Conservation (phyloP, 1,284 basidiomycete genomes). For the Exobasidium cylindrosporum region DNA sequence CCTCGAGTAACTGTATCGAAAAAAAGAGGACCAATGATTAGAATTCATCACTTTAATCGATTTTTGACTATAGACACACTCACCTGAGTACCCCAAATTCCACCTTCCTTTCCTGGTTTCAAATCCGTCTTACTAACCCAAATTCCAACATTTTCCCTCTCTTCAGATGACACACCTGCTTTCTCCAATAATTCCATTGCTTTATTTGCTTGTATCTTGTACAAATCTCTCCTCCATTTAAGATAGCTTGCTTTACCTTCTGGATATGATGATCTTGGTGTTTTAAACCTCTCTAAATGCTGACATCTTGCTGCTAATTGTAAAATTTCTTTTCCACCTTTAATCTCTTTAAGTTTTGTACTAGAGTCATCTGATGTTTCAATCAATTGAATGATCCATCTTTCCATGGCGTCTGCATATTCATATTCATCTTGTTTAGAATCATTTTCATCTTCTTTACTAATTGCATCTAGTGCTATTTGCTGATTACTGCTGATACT, state of each 20-base stretch:
- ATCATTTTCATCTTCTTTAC: not conserved
- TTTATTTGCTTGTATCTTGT: slow-evolving; percentile 41
- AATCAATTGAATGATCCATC: slow-evolving; percentile 18
- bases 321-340: slow-evolving; percentile 25
- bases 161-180: slow-evolving; percentile 25
- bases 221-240: slow-evolving; percentile 47
- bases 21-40: not conserved
- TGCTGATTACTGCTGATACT: too few species aligned
- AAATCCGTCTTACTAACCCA: slow-evolving; percentile 52
- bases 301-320: slow-evolving; percentile 49
- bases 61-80: not conserved
- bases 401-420: slow-evolving; percentile 49
- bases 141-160: slow-evolving; percentile 32
- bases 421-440: slow-evolving; percentile 35
- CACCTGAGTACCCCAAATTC: slow-evolving; percentile 36
- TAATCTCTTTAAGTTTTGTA: not conserved
- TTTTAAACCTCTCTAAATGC: slow-evolving; percentile 48
- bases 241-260: slow-evolving; percentile 52
- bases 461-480: slow-evolving; percentile 46
- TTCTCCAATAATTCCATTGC: slow-evolving; percentile 33
- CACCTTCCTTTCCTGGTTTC: slow-evolving; percentile 30
- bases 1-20: slow-evolving; percentile 34
- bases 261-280: slow-evolving; percentile 40
- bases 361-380: not conserved
- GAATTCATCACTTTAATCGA: not conserved